phyloP scores from a whole-genome alignment of 2,329 filamentous ascomycete genomes.

The Scleromitrula shiraiana region DNA sequence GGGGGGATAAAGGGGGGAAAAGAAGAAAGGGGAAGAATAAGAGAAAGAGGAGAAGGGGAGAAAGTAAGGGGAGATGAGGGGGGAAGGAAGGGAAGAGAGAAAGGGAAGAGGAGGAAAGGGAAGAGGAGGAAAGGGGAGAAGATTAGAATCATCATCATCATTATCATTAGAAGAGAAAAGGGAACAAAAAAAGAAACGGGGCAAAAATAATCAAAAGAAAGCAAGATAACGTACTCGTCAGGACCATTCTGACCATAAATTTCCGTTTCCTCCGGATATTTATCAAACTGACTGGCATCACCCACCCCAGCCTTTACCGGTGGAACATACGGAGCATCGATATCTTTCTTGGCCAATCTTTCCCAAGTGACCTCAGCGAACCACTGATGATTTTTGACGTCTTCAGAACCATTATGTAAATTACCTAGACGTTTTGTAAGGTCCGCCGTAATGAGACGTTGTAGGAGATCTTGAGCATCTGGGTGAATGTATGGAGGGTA shows the following conservation, averaged over 20 bases:
- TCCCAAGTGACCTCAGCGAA: slow-evolving; percentile 99
- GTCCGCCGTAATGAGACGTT: slow-evolving; percentile 88
- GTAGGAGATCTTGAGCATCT: slow-evolving; percentile 86
- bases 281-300: slow-evolving; percentile 95
- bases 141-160: too few relatives aligned
- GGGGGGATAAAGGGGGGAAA: too few relatives aligned
- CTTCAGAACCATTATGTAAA: slow-evolving; percentile 78
- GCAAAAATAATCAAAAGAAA: slow-evolving; percentile 30
- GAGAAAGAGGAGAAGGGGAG: too few relatives aligned
- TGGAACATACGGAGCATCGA: slow-evolving; percentile 95
- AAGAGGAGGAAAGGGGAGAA: too few relatives aligned
- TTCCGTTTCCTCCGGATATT: slow-evolving; percentile 95
- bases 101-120: too few relatives aligned
- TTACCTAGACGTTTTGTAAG: slow-evolving; percentile 93
- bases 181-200: too few relatives aligned
- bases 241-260: slow-evolving; percentile 72
- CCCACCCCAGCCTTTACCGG: slow-evolving; percentile 89
- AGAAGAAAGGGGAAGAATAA: too few relatives aligned
- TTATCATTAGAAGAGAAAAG: too few relatives aligned
- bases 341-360: slow-evolving; percentile 85
- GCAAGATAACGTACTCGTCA: slow-evolving; percentile 68
- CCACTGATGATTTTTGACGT: slow-evolving; percentile 94
- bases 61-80: too few relatives aligned
- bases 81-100: too few relatives aligned
- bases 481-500: slow-evolving; percentile 94